Evolutionary conservation across 176 grass and related monocot genomes (phyloP).

Genomic region (Oryza officinalis): DNA sequence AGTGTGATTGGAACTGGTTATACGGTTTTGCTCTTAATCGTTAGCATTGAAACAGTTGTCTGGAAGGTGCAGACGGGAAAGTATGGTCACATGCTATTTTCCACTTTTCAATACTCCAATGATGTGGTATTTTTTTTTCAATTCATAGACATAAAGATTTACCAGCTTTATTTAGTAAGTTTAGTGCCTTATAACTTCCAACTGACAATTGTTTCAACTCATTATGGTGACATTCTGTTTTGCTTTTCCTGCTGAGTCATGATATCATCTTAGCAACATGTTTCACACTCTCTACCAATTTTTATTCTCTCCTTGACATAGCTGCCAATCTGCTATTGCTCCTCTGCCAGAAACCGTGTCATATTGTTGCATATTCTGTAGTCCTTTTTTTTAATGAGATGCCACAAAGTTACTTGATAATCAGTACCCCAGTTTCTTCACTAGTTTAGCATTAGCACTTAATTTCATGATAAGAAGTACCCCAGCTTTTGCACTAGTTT

Average conservation of each 20-base stretch:
- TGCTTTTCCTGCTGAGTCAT: neutral
- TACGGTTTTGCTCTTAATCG: neutral
- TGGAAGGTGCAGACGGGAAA: neutral
- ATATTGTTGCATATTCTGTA: neutral
- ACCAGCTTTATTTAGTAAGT: neutral
- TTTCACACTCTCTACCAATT: neutral
- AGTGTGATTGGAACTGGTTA: neutral
- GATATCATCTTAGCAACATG: neutral
- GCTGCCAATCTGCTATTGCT: neutral
- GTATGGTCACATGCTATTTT: neutral
- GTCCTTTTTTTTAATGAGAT: neutral
- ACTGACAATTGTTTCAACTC: neutral
- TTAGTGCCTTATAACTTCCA: neutral
- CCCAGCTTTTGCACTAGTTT: constrained; percentile 20
- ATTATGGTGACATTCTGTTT: neutral
- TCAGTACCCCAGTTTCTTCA: constrained; percentile 2
- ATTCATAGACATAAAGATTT: neutral
- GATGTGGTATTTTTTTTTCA: neutral
- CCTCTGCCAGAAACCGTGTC: neutral
- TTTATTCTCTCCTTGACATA: neutral
- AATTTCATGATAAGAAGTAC: neutral
- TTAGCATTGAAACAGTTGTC: constrained; percentile 7
- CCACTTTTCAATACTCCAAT: constrained; percentile 1
- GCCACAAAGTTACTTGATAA: neutral
- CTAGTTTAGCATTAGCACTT: neutral